Percentiles rank a stretch among this genome's conserved stretches.
These are phyloP conservation scores for Lactarius evosmus DNA, from an alignment of 768 basidiomycete species.

Conservation along the genomic window DNA sequence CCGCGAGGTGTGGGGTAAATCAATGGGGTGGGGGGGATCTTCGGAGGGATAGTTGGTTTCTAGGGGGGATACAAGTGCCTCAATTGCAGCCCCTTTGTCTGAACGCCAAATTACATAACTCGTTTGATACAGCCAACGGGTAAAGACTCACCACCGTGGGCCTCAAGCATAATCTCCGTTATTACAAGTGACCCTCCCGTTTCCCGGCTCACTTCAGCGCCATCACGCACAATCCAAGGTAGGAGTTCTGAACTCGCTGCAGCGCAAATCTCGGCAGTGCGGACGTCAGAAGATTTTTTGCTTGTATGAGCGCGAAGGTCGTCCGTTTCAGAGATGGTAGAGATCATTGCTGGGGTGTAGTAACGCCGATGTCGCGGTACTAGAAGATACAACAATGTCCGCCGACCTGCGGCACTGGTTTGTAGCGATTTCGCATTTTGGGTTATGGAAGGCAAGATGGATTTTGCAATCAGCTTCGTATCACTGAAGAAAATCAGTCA, in stretches of 20 bases:
- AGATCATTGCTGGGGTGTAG: conserved; percentile 81
- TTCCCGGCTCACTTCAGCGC: conserved; percentile 61
- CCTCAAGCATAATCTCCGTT: conserved; percentile 78
- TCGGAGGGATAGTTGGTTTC: conserved; percentile 53
- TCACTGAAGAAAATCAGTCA: conserved; percentile 49
- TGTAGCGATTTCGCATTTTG: conserved; percentile 55
- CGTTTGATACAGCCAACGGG: background rate
- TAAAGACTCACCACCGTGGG: conserved; percentile 68
- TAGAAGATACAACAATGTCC: conserved; percentile 78
- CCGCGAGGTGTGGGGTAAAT: conserved; percentile 78
- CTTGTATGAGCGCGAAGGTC: conserved; percentile 64
- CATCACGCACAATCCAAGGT: conserved; percentile 63
- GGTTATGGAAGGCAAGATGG: conserved; percentile 68
- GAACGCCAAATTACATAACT: conserved; percentile 2
- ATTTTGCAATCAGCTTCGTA: conserved; percentile 84
- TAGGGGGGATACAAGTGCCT: conserved; percentile 59
- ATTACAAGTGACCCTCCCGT: conserved; percentile 78
- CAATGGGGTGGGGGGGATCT: conserved; percentile 64
- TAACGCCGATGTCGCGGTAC: conserved; percentile 80
- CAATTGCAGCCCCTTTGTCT: conserved; percentile 70
- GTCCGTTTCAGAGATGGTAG: conserved; percentile 71
- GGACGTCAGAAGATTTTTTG: conserved; percentile 67
- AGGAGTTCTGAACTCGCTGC: conserved; percentile 74
- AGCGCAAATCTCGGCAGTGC: conserved; percentile 67
- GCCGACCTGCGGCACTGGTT: conserved; percentile 67